Conservation (phyloP, 768 basidiomycete genomes). For the Russula sp. region DNA sequence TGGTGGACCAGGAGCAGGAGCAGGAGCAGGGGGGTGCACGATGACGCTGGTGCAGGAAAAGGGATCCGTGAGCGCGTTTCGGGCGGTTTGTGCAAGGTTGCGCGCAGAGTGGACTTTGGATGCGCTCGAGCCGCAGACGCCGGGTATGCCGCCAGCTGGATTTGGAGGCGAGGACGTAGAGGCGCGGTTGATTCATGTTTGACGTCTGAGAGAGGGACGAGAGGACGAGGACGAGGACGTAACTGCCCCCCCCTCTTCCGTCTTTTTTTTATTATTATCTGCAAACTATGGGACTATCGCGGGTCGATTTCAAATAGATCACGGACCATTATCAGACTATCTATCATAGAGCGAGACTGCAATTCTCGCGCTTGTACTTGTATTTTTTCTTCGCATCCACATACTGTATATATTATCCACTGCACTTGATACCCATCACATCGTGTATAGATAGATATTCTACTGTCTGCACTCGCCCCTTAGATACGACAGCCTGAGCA, state of each 20-base stretch:
- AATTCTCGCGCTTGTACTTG: background rate
- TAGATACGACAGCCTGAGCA: background rate
- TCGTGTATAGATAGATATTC: background rate
- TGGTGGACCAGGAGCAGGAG: background rate
- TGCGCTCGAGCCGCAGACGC: constrained; percentile 21
- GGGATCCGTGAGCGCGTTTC: constrained; percentile 85
- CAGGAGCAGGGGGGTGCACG: constrained; percentile 45
- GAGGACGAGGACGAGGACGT: background rate
- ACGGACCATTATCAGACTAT: background rate
- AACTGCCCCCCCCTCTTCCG: background rate
- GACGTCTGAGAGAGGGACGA: background rate
- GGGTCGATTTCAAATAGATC: background rate
- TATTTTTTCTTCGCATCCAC: background rate
- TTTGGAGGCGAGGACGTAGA: constrained; percentile 17
- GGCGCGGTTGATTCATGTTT: background rate
- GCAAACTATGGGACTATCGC: background rate
- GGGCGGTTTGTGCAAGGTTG: constrained; percentile 63
- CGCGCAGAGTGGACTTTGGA: constrained; percentile 61
- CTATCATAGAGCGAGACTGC: background rate
- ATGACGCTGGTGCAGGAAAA: constrained; percentile 84
- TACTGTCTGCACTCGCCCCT: background rate
- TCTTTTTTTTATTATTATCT: constrained; percentile 4
- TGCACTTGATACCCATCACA: background rate
- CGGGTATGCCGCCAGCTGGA: constrained; percentile 9
- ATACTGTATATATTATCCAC: background rate